Conservation (phyloP, 768 basidiomycete species). For the Suillus subaureus region DNA sequence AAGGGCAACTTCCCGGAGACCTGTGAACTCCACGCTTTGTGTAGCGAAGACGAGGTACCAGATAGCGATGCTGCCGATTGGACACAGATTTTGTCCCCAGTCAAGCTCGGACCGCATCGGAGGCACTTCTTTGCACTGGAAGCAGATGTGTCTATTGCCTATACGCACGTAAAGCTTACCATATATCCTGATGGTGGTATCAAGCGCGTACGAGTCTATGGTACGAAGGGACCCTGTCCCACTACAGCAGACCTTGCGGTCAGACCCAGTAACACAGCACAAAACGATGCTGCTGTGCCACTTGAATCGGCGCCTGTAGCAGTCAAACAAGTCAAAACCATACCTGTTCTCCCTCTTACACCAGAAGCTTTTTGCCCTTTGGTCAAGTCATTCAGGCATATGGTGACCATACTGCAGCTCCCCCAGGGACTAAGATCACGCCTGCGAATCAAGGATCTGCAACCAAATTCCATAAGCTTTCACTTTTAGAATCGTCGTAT, state of each 20-base stretch:
- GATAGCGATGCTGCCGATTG: slow-evolving; percentile 51
- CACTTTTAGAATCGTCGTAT: slow-evolving; percentile 70
- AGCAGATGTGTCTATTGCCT: slow-evolving; percentile 55
- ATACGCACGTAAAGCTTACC: slow-evolving; percentile 84
- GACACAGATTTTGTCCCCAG: slow-evolving; percentile 73
- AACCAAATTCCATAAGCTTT: slow-evolving; percentile 89
- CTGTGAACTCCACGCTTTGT: slow-evolving; percentile 72
- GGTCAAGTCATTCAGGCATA: slow-evolving; percentile 93
- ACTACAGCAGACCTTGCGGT: slow-evolving; percentile 2
- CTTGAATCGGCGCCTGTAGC: background rate
- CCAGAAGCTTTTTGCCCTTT: slow-evolving; percentile 86
- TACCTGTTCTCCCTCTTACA: slow-evolving; percentile 74
- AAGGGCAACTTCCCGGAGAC: slow-evolving; percentile 95
- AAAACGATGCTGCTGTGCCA: slow-evolving; percentile 11
- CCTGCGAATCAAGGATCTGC: slow-evolving; percentile 90
- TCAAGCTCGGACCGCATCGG: slow-evolving; percentile 84
- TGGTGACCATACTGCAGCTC: slow-evolving; percentile 62
- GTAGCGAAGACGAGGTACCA: slow-evolving; percentile 37
- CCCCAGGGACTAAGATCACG: slow-evolving; percentile 72
- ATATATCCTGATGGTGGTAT: slow-evolving; percentile 96
- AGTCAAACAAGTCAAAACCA: slow-evolving; percentile 15
- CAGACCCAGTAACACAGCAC: background rate
- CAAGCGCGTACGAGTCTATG: slow-evolving; percentile 87
- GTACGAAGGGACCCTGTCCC: slow-evolving; percentile 47
- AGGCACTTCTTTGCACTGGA: slow-evolving; percentile 89